phyloP scores from a whole-genome alignment of 2,329 filamentous ascomycete genomes.

The Trichoderma sp. region DNA sequence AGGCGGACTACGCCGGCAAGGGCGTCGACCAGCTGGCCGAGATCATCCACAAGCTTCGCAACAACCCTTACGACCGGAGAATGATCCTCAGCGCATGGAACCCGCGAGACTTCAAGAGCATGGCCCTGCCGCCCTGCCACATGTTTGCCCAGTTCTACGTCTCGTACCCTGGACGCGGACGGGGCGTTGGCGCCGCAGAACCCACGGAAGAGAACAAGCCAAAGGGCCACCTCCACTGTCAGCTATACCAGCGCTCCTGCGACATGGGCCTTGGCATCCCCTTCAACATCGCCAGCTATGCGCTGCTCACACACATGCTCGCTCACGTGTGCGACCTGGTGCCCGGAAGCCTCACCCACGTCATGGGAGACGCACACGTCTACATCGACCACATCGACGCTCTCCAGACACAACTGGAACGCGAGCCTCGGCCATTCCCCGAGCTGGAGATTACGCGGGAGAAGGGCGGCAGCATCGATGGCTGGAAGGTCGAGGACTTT shows the following conservation, averaged over 20 bases:
- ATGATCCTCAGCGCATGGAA: conserved; percentile 97
- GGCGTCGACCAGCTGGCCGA: conserved; percentile 93
- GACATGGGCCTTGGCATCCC: conserved; percentile 97
- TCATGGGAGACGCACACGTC: conserved; percentile 98
- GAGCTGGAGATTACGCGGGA: conserved; percentile 71
- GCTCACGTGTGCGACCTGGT: conserved; percentile 82
- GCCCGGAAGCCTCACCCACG: conserved; percentile 86
- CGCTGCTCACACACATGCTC: conserved; percentile 91
- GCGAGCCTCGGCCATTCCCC: conserved; percentile 81
- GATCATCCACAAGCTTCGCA: conserved; percentile 81
- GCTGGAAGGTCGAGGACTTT: conserved; percentile 88
- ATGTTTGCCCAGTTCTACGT: conserved; percentile 99
- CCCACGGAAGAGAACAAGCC: conserved; percentile 36
- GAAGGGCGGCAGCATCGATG: conserved; percentile 76
- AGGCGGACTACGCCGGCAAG: conserved; percentile 80
- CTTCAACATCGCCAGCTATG: conserved; percentile 97
- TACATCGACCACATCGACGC: conserved; percentile 93
- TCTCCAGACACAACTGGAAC: conserved; percentile 73
- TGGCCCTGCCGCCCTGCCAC: conserved; percentile 93
- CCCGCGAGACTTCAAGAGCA: conserved; percentile 77
- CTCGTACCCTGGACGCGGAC: conserved; percentile 58
- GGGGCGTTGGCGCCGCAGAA: conserved; percentile 16
- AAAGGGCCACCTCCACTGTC: conserved; percentile 76
- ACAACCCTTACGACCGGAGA: conserved; percentile 82
- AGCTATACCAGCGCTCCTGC: conserved; percentile 90